These are phyloP conservation scores for Mycena venus DNA, from an alignment of 768 basidiomycete genomes.

Conservation along the genomic window DNA sequence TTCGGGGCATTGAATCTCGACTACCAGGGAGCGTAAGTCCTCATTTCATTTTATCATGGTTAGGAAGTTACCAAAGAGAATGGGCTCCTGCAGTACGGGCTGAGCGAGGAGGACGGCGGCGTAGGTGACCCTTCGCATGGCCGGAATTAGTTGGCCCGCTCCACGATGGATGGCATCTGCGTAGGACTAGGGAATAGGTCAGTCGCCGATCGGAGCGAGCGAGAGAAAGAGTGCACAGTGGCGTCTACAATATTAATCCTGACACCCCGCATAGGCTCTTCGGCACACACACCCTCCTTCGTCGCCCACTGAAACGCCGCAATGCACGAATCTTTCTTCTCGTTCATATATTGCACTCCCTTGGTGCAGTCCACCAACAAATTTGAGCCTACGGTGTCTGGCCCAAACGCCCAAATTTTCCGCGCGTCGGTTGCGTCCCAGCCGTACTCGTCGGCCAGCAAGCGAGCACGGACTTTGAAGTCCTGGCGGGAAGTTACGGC, in stretches of 20 bases:
- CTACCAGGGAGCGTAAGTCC: conserved; percentile 53
- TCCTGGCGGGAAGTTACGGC: conserved; percentile 93
- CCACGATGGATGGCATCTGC: conserved; percentile 99
- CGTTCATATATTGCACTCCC: conserved; percentile 98
- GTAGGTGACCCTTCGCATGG: conserved; percentile 95
- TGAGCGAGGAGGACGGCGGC: conserved; percentile 94
- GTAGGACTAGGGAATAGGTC: conserved; percentile 73
- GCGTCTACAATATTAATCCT: conserved; percentile 97
- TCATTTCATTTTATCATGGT: too few relatives aligned
- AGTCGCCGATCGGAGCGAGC: conserved; percentile 5
- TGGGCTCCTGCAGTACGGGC: conserved; percentile 94
- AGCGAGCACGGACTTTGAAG: conserved; percentile 95
- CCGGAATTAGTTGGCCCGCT: conserved; percentile 98
- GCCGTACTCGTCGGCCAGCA: conserved; percentile 95
- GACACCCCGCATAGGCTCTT: conserved; percentile 99
- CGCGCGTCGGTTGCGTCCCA: conserved; percentile 99
- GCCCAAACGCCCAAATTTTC: conserved; percentile 99
- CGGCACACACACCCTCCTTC: conserved; percentile 96
- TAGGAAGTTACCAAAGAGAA: conserved; percentile 86
- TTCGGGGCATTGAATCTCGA: conserved; percentile 98
- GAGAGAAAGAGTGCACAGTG: conserved; percentile 72
- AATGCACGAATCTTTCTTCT: conserved; percentile 99
- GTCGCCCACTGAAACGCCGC: conserved; percentile 99
- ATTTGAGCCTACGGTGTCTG: conserved; percentile 97
- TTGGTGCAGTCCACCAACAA: conserved; percentile 98